A percentile compares a stretch with the other conserved stretches of the same genome.
Evolutionary conservation across 495 filamentous ascomycete genomes (phyloP).

Genomic region (Lepraria neglecta): DNA sequence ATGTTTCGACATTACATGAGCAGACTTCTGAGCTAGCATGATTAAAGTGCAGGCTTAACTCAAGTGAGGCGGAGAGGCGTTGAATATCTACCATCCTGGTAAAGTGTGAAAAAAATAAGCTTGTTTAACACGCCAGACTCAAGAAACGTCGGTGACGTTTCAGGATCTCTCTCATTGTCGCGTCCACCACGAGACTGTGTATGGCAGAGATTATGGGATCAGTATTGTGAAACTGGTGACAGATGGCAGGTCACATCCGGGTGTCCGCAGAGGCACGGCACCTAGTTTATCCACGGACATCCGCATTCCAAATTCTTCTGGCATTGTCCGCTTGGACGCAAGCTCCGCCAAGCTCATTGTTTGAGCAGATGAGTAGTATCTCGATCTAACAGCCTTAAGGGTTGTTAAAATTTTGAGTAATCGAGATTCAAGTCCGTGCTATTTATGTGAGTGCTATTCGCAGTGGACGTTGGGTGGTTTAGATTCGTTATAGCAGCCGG

Average conservation of each 20-base stretch:
- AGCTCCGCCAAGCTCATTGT: no score
- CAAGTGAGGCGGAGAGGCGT: background rate
- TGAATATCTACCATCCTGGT: background rate
- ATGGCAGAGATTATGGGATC: no score
- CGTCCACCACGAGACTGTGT: no score
- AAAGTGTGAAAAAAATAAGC: background rate
- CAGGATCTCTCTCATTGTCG: no score
- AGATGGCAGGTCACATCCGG: background rate
- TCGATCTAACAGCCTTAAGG: no score
- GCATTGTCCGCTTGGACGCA: no score
- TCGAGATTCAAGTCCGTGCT: no score
- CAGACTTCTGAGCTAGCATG: slow-evolving; percentile 3
- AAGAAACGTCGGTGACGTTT: no score
- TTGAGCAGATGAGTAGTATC: no score
- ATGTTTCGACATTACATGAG: background rate
- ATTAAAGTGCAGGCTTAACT: background rate
- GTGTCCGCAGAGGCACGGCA: slow-evolving; percentile 1
- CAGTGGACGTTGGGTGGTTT: background rate
- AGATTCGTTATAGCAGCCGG: background rate
- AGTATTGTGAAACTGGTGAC: background rate
- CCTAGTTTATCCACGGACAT: background rate
- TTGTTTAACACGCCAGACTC: background rate
- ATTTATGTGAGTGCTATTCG: background rate
- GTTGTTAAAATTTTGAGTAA: no score
- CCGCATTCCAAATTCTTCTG: background rate